Base-by-base conservation (phyloP, 1,284 basidiomycete species). In the Heimioporus punctisporus region DNA sequence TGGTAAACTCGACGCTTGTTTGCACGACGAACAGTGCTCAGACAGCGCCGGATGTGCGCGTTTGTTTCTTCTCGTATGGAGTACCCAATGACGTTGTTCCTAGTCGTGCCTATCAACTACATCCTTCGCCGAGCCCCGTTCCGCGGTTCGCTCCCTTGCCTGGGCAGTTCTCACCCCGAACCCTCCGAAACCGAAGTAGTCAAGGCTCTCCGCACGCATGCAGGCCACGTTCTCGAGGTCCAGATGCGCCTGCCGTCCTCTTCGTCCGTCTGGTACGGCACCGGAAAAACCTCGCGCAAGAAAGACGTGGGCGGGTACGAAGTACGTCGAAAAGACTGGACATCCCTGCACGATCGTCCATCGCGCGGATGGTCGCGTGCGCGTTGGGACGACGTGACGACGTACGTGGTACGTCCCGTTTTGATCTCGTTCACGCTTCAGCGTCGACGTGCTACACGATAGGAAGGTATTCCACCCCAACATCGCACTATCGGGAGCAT, bases 401-500 rank as follows among this genome's bases (percentile, higher is more conserved):
- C 88, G 4, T 92, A 92, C 62, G 65, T 90, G 61, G 90, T 68
- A 5, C n/a, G 49, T 90, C 8, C 15, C 17, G 15, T 25, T n/a
- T 10, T 27, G 17, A 6, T 24, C 9, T 15, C 9, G 14, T 17
- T 10, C 31, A 14, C 9, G 31, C 31, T 34, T n/a, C 31, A 17
- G 31, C 9, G 31, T 10, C 17, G 31, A 34, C 31, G 31, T n/a
- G 17, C 31, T 12, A 31, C 30, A 27, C 5, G 34, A 19, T 55
- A 92, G 90, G 90, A 92, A 73, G 83, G 82, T 56, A 79, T 91
- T n/a, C 90, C 90, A 0, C 61, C 69, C 1, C 68, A 74, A 28
- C 75, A 80, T 60, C 79, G 83, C 45, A 79, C 74, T 1, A 52
- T 83, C 4, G 70, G 78, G 10, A 72, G 74, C 2, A 76, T 88